Percentiles rank a stretch among this genome's conserved stretches.
Conservation (phyloP, 2,329 filamentous ascomycete species). For the Penicillium sp. region DNA sequence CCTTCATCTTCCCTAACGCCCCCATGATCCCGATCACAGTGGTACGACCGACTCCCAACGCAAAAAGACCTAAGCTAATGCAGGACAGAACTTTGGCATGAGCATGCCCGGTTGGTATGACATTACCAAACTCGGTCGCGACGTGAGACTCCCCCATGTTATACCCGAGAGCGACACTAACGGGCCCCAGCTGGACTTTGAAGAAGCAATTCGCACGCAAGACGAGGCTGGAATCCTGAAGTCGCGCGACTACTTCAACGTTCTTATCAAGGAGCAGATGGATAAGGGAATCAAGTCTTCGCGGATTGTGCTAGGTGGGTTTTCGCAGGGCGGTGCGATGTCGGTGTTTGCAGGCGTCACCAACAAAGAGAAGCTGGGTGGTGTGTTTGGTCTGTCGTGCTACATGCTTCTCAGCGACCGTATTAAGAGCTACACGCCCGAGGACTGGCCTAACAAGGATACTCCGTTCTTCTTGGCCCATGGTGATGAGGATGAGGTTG, state of each 20-base stretch:
- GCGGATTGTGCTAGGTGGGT: conserved; percentile 70
- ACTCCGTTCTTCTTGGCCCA: conserved; percentile 88
- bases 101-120: conserved; percentile 67
- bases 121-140: conserved; percentile 43
- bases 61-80: not conserved
- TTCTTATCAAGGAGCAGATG: conserved; percentile 73
- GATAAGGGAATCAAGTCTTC: conserved; percentile 72
- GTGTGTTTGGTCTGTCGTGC: conserved; percentile 77
- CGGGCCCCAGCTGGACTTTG: conserved; percentile 34
- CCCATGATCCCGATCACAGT: conserved; percentile 80
- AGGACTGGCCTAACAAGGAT: conserved; percentile 59
- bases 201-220: conserved; percentile 40
- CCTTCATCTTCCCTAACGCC: conserved; percentile 91
- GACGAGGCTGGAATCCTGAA: conserved; percentile 65
- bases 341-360: conserved; percentile 76
- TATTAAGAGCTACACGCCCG: conserved; percentile 53
- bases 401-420: conserved; percentile 70
- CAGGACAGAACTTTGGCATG: conserved; percentile 63
- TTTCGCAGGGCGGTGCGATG: conserved; percentile 76
- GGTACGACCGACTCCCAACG: conserved; percentile 45
- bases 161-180: not conserved
- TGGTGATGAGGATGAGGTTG: conserved; percentile 70
- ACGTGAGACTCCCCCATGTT: conserved; percentile 29
- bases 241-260: conserved; percentile 70
- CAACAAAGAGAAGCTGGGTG: conserved; percentile 67